These are phyloP conservation scores for Tetraselmis striata DNA, from an alignment of 139 green algal genomes.

Conservation along the genomic window DNA sequence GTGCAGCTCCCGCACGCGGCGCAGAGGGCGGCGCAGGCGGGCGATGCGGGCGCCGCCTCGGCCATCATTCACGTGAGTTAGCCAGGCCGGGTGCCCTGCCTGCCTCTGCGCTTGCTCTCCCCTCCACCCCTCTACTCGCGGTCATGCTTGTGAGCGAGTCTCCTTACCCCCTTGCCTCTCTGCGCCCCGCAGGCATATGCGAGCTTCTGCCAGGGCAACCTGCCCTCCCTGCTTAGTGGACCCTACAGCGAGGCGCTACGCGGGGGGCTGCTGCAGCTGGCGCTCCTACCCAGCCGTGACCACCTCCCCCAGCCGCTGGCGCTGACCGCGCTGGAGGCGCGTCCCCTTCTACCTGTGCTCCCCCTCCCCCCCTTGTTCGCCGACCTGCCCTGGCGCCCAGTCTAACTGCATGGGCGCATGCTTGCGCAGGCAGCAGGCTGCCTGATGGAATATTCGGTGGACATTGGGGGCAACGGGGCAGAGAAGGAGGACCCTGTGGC, in stretches of 20 bases:
- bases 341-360: too few species aligned
- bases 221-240: neutral
- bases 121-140: too few species aligned
- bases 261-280: neutral
- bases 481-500: neutral
- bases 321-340: neutral
- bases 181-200: neutral
- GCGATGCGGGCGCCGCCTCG: neutral
- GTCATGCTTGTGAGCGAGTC: too few species aligned
- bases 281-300: neutral
- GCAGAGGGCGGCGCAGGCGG: neutral
- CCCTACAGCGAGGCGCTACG: neutral
- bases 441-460: neutral
- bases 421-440: neutral
- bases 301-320: neutral
- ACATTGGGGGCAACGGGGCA: too few species aligned
- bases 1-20: neutral
- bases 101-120: too few species aligned
- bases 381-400: too few species aligned
- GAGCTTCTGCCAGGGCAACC: neutral
- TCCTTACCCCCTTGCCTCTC: neutral
- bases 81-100: too few species aligned
- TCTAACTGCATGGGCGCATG: too few species aligned
- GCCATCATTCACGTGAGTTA: neutral
- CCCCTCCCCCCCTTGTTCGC: too few species aligned